Base-by-base conservation (phyloP, 805 yeast species). In the Grigorovia jiainica region DNA sequence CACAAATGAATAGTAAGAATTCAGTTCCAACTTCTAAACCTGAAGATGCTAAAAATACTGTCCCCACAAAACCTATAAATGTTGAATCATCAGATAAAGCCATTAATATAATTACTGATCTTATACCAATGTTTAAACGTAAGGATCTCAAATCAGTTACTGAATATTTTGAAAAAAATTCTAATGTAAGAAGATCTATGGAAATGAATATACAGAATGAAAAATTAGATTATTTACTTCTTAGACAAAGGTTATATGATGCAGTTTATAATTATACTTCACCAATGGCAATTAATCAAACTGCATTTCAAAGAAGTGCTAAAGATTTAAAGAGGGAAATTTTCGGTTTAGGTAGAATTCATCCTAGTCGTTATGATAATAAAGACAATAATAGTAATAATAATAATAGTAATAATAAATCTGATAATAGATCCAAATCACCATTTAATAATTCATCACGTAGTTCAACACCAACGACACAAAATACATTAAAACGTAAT, bases 361-460 rank as follows among this genome's bases (percentile, higher is more conserved):
- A n/a, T n/a, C n/a, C n/a, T n/a, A 39, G 41, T 27, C 31, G 41
- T 17, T 39, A 39, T 24, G 23, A 23, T 16, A 38, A 21, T n/a
- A n/a, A n/a, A n/a, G n/a, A n/a, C n/a, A n/a, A n/a, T 8, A 24
- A 19, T 13, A 24, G n/a, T 27, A 27, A 27, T 10, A 7, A 6
- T 10, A 13, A 27, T 27, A 13, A 6, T 13, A 27, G n/a, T 13
- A 3, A 4, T 15, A 11, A 27, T 27, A 27, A 27, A 27, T 19
- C 30, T 24, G 30, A 23, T 4, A 5, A 23, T 9, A 36, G 15
- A 24, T 7, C 13, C 1, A 17, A 6, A 4, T 13, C 20, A 3
- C 19, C 33, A 27, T 19, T 15, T 16, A 20, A 23, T 11, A 27
- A 23, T 17, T 10, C 39, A 9, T 16, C 39, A 9, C 5, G 19